Base-by-base conservation (phyloP, 768 basidiomycete genomes). In the Clavaria fumosa region DNA sequence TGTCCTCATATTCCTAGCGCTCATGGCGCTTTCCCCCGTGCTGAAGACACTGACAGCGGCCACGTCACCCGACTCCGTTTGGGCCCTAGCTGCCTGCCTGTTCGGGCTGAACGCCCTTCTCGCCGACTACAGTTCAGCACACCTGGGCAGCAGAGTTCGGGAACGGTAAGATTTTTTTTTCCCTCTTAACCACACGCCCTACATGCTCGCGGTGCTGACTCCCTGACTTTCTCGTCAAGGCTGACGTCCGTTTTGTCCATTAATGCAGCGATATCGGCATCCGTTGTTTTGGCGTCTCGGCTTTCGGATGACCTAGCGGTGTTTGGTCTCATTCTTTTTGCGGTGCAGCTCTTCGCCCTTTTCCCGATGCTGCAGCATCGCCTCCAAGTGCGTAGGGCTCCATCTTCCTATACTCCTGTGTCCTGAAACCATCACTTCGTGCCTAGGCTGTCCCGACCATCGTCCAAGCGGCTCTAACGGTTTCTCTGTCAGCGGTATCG, bases 51-150 rank as follows among this genome's bases (percentile, higher is more conserved):
- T 99, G 50, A 93, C 89, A 20, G 82, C 85, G 26, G 86, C 91
- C 18, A 96, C 91, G 3, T 95, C 93, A 26, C 84, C 84, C 9
- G 95, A 99, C 55, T 89, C 89, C 20, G 91, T 97, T 45, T 96
- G 89, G 89, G 90, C 93, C 4, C 59, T 96, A 35, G 74, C 88
- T n/a, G 83, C 84, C 3, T 65, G 67, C 36, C 70, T 97, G 31
- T 85, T 96, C 55, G 62, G 73, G 37, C 61, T 95, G 26, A 88
- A 91, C 53, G 66, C 76, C 14, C 60, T 91, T 41, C 61, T 96
- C 34, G 82, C 82, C 10, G 88, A 95, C 57, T 93, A 88, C 53
- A 70, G 73, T 43, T 63, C 67, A 42, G 57, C 60, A 37, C 57
- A 61, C 40, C 52, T 56, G 30, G 53, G 59, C 39, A 63, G 59